Base-by-base conservation (phyloP, 164 flowering plant genomes). In the Aristolochia fimbriata region DNA sequence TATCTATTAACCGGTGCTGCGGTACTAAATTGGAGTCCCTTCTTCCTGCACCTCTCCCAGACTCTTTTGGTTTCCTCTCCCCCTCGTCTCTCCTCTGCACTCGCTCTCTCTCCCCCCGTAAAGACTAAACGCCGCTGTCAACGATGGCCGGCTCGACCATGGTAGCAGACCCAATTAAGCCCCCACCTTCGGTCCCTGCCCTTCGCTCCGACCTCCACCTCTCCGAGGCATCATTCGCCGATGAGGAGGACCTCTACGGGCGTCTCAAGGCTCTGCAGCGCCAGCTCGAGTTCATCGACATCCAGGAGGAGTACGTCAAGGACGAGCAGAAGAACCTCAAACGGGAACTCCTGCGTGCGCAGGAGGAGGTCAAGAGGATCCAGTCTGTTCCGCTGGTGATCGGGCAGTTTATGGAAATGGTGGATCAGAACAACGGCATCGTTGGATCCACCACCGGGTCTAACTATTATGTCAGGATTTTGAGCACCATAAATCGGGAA, bases 351-450 rank as follows among this genome's bases (percentile, higher is more conserved):
- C 80, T 91, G 4, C 74, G 98, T 9, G 95, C 93, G 3, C 96
- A 91, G 66, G 98, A 91, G 63, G 98, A 91, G 82, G 98, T 91
- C 14, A 91, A 87, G 79, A 68, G 98, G 80, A 91, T 91, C 67
- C 98, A 91, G 57, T 91, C 96, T 13, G 98, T 91, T 51, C 98
- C 98, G 0, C 80, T 91, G 6, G 98, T 91, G 6, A 91, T 91
- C 41, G 98, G 96, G 1, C 98, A 91, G 80, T 91, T 91, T 68
- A 91, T 91, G 77, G 77, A 73, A 68, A 74, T 74, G 74, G 74
- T 91, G 19, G 98, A 91, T 64, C 83, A 79, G 81, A 92, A 89
- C 71, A 92, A 92, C 61, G 96, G 91, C 7, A 92, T 92, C 57
- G 98, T 92, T 19, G 96, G 96, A 8, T 87, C 96, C 17, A 92